Conservation (phyloP, 176 grass and related monocot genomes). For the Luzula sylvatica region DNA sequence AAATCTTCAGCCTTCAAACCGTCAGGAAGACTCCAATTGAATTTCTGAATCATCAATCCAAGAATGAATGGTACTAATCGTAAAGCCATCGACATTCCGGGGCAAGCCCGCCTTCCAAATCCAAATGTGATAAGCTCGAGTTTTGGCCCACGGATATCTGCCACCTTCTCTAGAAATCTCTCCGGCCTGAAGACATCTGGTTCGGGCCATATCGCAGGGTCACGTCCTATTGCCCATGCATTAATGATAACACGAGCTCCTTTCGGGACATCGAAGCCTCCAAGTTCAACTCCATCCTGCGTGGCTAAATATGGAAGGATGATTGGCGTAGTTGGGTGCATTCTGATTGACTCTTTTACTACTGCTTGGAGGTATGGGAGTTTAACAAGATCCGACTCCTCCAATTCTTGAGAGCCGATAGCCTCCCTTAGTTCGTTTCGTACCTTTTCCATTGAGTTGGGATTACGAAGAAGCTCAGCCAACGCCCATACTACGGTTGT, state of each 20-base stretch:
- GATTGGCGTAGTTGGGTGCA: neutral
- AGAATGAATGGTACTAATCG: slow-evolving; percentile 3
- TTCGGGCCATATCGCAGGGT: slow-evolving; percentile 2
- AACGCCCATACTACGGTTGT: slow-evolving; percentile 12
- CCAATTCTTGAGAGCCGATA: neutral
- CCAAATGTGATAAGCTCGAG: slow-evolving; percentile 19
- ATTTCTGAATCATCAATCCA: neutral
- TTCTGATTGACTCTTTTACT: slow-evolving; percentile 8
- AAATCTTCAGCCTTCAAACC: neutral
- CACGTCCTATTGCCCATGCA: slow-evolving; percentile 8
- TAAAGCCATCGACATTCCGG: slow-evolving; percentile 10
- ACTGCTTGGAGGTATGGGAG: slow-evolving; percentile 8
- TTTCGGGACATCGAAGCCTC: slow-evolving; percentile 6
- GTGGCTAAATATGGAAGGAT: neutral
- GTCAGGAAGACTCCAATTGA: slow-evolving; percentile 4
- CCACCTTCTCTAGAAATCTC: neutral
- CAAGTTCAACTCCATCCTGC: neutral
- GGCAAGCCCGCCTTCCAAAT: slow-evolving; percentile 9
- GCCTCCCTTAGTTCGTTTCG: slow-evolving; percentile 2
- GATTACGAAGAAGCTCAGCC: slow-evolving; percentile 25
- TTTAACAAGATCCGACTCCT: neutral
- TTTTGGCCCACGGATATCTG: neutral
- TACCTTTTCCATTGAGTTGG: slow-evolving; percentile 7
- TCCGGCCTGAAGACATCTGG: slow-evolving; percentile 14
- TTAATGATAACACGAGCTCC: slow-evolving; percentile 3